Evolutionary conservation across 495 filamentous ascomycete genomes (phyloP).

Genomic region (Amorphotheca resinae): DNA sequence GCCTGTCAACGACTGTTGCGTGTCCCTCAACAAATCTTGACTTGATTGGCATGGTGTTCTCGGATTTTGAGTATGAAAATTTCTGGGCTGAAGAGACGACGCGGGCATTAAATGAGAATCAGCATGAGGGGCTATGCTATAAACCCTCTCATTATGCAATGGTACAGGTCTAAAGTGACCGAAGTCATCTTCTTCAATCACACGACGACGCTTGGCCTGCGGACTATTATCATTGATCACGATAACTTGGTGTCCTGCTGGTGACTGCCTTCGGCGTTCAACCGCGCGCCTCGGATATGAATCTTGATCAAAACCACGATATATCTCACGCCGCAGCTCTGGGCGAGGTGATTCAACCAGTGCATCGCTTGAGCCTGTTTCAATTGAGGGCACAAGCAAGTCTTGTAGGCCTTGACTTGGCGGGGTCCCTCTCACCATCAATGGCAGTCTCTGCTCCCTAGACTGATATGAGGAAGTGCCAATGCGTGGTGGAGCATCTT

Average conservation of each 20-base stretch:
- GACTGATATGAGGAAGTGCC: slow-evolving; percentile 3
- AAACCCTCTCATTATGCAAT: slow-evolving; percentile 10
- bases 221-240: slow-evolving; percentile 19
- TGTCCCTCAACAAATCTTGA: slow-evolving; percentile 16
- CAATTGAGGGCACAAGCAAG: slow-evolving; percentile 30
- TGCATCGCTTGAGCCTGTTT: slow-evolving; percentile 23
- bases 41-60: slow-evolving; percentile 5
- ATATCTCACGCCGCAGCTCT: slow-evolving; percentile 4
- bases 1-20: slow-evolving; percentile 4
- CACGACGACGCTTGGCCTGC: slow-evolving; percentile 16
- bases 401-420: slow-evolving; percentile 25
- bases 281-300: slow-evolving; percentile 10
- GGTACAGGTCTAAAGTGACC: slow-evolving; percentile 16
- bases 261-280: slow-evolving; percentile 8
- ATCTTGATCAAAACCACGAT: slow-evolving; percentile 8
- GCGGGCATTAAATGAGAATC: slow-evolving; percentile 19
- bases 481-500: slow-evolving; percentile 8
- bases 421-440: slow-evolving; percentile 20
- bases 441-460: slow-evolving; percentile 13
- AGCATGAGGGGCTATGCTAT: slow-evolving; percentile 5
- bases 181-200: slow-evolving; percentile 15
- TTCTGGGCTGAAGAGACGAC: slow-evolving; percentile 11
- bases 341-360: background rate
- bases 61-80: slow-evolving; percentile 11
- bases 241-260: slow-evolving; percentile 12